A percentile compares a stretch with the other conserved stretches of the same genome.
Conservation (phyloP, 2,329 filamentous ascomycete genomes). For the Fusarium aywerte region DNA sequence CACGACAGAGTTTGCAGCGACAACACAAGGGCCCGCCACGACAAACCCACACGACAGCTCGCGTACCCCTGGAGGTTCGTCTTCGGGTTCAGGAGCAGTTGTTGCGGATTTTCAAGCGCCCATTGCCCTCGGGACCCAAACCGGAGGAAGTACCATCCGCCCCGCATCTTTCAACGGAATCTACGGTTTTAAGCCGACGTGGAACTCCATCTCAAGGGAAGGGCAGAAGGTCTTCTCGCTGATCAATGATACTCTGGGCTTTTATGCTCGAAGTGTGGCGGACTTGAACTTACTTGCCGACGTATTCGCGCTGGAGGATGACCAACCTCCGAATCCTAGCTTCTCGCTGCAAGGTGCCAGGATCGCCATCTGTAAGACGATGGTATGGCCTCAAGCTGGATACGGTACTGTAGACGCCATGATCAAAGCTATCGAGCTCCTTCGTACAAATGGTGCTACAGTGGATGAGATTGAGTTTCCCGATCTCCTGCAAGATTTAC, state of each 20-base stretch:
- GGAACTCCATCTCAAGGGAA: constrained; percentile 24
- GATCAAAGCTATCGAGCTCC: constrained; percentile 49
- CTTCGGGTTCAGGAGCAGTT: constrained; percentile 70
- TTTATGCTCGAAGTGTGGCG: constrained; percentile 62
- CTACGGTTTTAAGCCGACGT: constrained; percentile 37
- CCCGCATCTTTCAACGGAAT: constrained; percentile 71
- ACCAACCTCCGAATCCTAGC: constrained; percentile 47
- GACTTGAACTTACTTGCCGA: constrained; percentile 66
- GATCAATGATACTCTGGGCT: constrained; percentile 67
- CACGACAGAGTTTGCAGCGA: constrained; percentile 67
- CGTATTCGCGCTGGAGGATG: constrained; percentile 63
- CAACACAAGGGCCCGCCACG: constrained; percentile 60
- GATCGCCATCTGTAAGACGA: constrained; percentile 63
- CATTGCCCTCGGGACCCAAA: constrained; percentile 69
- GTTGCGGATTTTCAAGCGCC: constrained; percentile 71
- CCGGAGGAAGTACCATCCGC: constrained; percentile 68
- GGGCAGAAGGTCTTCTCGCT: constrained; percentile 14
- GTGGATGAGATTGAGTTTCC: constrained; percentile 64
- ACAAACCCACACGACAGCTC: constrained; percentile 70
- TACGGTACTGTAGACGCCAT: constrained; percentile 54
- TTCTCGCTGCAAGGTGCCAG: constrained; percentile 55
- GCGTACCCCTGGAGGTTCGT: constrained; percentile 73
- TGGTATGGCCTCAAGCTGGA: constrained; percentile 58
- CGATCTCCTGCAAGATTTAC: constrained; percentile 50
- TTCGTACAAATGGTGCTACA: constrained; percentile 57